Evolutionary conservation across 805 yeast genomes (phyloP), one percentile per base, ranked within the genome.

Genomic region (Metahyphopichia silvanorum): DNA sequence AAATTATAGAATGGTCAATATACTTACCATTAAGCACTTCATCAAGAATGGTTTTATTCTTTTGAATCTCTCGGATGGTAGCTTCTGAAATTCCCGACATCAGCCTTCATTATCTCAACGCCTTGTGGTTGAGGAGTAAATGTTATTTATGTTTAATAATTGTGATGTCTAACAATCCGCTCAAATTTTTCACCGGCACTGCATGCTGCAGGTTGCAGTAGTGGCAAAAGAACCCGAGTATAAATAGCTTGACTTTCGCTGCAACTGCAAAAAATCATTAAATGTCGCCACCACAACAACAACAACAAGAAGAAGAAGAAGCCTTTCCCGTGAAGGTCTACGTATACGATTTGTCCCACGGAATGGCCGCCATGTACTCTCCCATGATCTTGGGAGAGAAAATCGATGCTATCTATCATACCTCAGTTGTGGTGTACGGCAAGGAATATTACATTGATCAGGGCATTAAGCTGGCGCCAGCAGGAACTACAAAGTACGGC

Each of bases 351-450:
- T 65, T 80, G 14, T 75, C 84, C 1, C 68, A 61, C 19, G 86
- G 86, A 0, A 49, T 80, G 38, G 87, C 87, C 4, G 61, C 69
- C 8, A 44, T 61, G 14, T 61, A 72, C 43, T 63, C 81, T 4
- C 70, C 63, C 12, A 63, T 65, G 53, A 46, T 80, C 6, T 51
- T 80, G 2, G 86, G 86, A 4, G 47, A 55, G n/a, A 46, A 51
- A 6, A 49, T 77, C 6, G 84, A 79, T 18, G 87, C 86, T 10
- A 69, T 80, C 5, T 82, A 80, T 65, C 87, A 80, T 51, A 79
- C 86, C 1, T 67, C 77, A 2, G 72, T 78, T 2, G 77, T 77
- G 8, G 64, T 73, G 13, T 63, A 67, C 42, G 71, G 66, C n/a
- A 61, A 60, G 32, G 87, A 80, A 44, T 65, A 71, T 41, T 80